Base-by-base conservation (phyloP, 495 filamentous ascomycete genomes). In the Cryomyces minteri region DNA sequence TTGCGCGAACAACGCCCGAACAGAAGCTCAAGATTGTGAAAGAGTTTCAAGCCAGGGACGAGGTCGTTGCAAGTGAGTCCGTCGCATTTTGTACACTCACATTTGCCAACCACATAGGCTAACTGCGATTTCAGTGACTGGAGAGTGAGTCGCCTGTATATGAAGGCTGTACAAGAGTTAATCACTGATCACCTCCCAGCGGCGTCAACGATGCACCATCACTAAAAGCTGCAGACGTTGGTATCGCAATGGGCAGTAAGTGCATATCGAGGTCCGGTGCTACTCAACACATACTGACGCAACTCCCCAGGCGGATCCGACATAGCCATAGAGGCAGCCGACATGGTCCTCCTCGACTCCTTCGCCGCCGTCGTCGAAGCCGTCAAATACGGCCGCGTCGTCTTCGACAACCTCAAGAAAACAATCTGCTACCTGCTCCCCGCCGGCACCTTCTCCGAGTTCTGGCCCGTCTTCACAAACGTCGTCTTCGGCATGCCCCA, bases 401-500 rank as follows among this genome's bases (percentile, higher is more conserved):
- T 54, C 8, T 56, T 53, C 43, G 37, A 56, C n/a, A 56, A 56
- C 32, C 49, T 56, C 25, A 38, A 56, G 32, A 56, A 56, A 44
- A 42, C 44, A 1, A 56, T 56, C 29, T 34, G 38, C 30, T 56
- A 54, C 46, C 52, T 56, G 30, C 43, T 63, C 32, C 56, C 56
- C 34, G 58, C 61, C 32, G 61, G 61, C 43, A 46, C 47, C 7
- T 60, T 49, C 32, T 62, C 61, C 28, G 61, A 64, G 40, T 55
- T 64, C 44, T 60, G 61, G 52, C 61, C 61, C 1, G 60, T 63
- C 30, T 14, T 64, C 4, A 45, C 59, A 28, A 63, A 62, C 43
- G 59, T 64, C 48, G 58, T 59, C 34, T 49, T 62, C 25, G 61
- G 61, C 11, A 52, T 64, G 31, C 61, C 61, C 12, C 61, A 60